A percentile compares a stretch with the other conserved stretches of the same genome.
These are phyloP conservation scores for Cutaneotrichosporon mucoides DNA, from an alignment of 1,284 basidiomycete species.

Conservation along the genomic window DNA sequence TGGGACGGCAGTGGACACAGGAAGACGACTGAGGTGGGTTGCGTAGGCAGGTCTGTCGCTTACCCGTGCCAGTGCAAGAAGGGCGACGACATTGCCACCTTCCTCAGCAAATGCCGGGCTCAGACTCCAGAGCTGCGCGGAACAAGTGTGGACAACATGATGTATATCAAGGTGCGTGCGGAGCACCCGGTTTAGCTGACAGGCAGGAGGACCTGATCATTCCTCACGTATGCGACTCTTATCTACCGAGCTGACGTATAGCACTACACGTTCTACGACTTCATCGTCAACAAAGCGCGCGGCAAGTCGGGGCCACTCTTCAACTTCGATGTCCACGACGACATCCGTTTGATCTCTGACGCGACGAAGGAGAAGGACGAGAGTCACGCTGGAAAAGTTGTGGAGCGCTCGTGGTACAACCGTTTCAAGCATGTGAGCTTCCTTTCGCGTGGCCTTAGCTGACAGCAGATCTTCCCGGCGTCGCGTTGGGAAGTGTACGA, in stretches of 20 bases:
- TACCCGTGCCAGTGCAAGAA: conserved; percentile 75
- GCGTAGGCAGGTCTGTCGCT: neutral
- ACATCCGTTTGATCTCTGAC: conserved; percentile 90
- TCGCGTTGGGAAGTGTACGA: conserved; percentile 94
- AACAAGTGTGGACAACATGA: conserved; percentile 88
- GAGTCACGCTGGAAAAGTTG: conserved; percentile 97
- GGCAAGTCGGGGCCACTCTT: conserved; percentile 98
- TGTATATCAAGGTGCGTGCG: conserved; percentile 85
- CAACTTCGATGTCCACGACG: conserved; percentile 99
- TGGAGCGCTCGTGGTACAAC: conserved; percentile 93
- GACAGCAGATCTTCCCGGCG: conserved; percentile 80
- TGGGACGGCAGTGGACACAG: conserved; percentile 99
- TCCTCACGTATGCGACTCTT: conserved; percentile 65
- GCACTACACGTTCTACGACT: conserved; percentile 98
- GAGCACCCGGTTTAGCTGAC: neutral
- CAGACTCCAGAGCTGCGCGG: conserved; percentile 89
- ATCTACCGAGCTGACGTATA: conserved; percentile 42
- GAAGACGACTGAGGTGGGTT: conserved; percentile 78
- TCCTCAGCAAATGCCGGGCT: conserved; percentile 86
- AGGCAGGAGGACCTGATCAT: conserved; percentile 87
- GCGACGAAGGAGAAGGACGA: conserved; percentile 97
- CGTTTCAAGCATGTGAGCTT: conserved; percentile 68
- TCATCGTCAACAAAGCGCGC: conserved; percentile 95
- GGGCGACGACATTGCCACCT: conserved; percentile 83
- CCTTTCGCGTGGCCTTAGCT: neutral